phyloP scores from a whole-genome alignment of 768 basidiomycete species.

The Trametes punicea region DNA sequence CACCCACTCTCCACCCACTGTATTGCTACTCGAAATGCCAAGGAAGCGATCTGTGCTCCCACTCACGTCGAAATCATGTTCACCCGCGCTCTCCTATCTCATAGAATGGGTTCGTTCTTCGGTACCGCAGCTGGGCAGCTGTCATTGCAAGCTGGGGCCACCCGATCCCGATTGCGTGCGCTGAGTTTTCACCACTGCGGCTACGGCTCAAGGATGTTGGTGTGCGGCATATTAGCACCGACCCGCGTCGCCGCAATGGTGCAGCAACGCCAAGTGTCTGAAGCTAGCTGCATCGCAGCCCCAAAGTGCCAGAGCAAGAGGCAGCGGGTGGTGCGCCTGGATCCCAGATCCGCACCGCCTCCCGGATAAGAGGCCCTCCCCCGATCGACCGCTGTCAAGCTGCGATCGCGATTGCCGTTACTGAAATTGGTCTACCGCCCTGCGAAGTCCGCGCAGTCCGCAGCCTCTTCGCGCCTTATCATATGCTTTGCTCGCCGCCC shows the following conservation, averaged over 20 bases:
- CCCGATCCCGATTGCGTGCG: neutral
- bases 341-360: neutral
- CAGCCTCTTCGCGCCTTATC: constrained; percentile 3
- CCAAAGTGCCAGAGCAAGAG: neutral
- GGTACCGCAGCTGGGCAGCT: neutral
- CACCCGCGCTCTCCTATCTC: no score
- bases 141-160: neutral
- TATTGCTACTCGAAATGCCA: constrained; percentile 9
- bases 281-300: neutral
- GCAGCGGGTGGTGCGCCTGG: neutral
- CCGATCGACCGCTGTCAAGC: constrained; percentile 7
- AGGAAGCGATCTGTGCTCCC: neutral
- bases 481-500: neutral
- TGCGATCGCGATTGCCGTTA: constrained; percentile 1
- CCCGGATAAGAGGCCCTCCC: neutral
- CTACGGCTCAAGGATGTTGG: neutral
- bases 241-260: neutral
- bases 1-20: neutral
- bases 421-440: neutral
- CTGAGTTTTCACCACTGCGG: neutral
- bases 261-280: neutral
- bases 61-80: no score
- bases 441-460: neutral
- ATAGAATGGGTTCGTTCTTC: neutral
- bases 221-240: neutral